Base-by-base conservation (phyloP, 2,329 filamentous ascomycete species). In the Didymella arachidicola region DNA sequence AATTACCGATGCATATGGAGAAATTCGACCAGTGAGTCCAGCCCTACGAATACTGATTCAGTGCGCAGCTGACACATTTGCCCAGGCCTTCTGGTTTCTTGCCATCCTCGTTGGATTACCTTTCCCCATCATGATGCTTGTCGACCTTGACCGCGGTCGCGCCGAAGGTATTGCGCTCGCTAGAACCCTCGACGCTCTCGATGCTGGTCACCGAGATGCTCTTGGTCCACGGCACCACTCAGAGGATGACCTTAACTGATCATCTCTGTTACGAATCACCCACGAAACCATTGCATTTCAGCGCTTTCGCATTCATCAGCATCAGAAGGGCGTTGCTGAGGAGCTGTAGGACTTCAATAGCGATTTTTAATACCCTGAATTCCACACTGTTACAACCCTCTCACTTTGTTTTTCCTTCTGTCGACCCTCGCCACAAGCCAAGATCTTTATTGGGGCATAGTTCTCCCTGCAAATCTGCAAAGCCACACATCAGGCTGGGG, bases 81-180 rank as follows among this genome's bases (percentile, higher is more conserved):
- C 12, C 14, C 30, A 79, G 77, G 93, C 94, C 0, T 99, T 99
- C 77, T 93, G 90, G 83, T 99, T 99, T 74, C 81, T 99, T 39
- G 92, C 92, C 0, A 82, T 87, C 5, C 79, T 99, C n/a, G 90
- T 99, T 7, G 89, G 90, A 6, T 77, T 96, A 1, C 93, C 95
- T 0, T 88, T 93, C 16, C 92, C 93, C 1, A 80, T 98, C 49
- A 91, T 98, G 77, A 89, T 88, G 72, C 85, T 92, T 53, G 91
- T 99, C 34, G 84, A 97, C 75, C 91, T 96, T 10, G 91, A 96
- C 34, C 72, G 81, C 29, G 81, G 81, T 1, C 78, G 77, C 59
- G 65, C 67, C 8, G 80, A 82, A 45, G 81, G 75, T 18, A 67
- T 70, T 26, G 77, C 75, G 14, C 62, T 82, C 54, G 77, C 78